phyloP scores from a whole-genome alignment of 257 asterid genomes.

The Salvia splendens region DNA sequence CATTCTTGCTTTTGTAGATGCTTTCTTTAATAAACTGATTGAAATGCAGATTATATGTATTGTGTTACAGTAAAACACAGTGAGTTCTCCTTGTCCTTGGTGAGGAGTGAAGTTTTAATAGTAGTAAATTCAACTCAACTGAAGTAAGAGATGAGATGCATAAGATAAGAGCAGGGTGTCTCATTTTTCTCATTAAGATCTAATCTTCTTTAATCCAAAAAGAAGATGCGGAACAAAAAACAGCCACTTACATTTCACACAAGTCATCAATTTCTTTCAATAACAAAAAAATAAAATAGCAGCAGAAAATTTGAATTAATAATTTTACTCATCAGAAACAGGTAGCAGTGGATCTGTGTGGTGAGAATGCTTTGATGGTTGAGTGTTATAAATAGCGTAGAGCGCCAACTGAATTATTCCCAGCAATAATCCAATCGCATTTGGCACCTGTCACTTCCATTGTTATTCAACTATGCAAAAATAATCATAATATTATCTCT shows the following conservation, averaged over 20 bases:
- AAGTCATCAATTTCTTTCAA: not conserved
- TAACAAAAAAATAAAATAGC: not conserved
- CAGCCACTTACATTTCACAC: not conserved
- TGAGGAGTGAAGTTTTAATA: no score
- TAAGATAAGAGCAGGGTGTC: not conserved
- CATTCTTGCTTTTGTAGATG: not conserved
- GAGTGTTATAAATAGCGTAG: slow-evolving; percentile 45
- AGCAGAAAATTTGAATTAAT: not conserved
- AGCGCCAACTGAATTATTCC: slow-evolving; percentile 52
- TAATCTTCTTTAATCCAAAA: not conserved
- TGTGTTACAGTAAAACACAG: not conserved
- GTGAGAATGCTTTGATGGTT: slow-evolving; percentile 16
- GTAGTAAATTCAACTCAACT: no score
- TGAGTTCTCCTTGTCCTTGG: no score
- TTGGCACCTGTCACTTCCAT: slow-evolving; percentile 50
- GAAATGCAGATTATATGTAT: not conserved
- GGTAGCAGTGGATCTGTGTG: slow-evolving; percentile 45
- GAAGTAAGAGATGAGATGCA: no score
- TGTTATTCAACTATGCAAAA: not conserved
- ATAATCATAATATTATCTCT: not conserved
- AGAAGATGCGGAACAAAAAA: not conserved
- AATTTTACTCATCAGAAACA: slow-evolving; percentile 16
- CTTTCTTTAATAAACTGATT: not conserved
- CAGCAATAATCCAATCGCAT: slow-evolving; percentile 52
- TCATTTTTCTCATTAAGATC: not conserved